Conservation (phyloP, 148 eudicot genomes). For the Diospyros kaki region DNA sequence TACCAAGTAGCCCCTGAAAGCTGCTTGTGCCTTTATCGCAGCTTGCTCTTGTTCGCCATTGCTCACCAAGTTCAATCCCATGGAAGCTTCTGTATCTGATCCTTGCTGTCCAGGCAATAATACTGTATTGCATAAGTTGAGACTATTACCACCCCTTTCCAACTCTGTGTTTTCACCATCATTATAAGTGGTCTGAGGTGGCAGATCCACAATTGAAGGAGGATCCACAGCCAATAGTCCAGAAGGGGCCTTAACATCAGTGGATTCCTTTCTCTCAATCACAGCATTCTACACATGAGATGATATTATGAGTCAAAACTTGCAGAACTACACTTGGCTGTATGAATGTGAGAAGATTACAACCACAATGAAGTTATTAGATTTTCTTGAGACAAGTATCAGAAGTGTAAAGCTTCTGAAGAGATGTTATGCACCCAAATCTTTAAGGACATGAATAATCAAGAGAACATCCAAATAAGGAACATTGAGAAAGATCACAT, state of each 20-base stretch:
- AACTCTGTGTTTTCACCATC: conserved; percentile 32
- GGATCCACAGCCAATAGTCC: conserved; percentile 28
- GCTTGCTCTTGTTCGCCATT: conserved; percentile 42
- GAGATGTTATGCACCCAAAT: neutral
- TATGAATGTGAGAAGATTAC: neutral
- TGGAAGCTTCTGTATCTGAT: conserved; percentile 13
- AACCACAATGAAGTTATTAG: neutral
- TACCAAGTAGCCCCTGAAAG: conserved; percentile 65
- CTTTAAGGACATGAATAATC: neutral
- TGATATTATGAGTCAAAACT: conserved; percentile 7
- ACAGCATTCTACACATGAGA: conserved; percentile 40
- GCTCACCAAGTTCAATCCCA: conserved; percentile 14
- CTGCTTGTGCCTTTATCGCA: conserved; percentile 57
- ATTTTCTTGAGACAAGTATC: neutral
- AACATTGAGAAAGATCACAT: no score
- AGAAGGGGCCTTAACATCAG: conserved; percentile 44
- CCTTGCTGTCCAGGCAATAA: conserved; percentile 23
- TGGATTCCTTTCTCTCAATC: conserved; percentile 47
- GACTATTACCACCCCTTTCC: conserved; percentile 25
- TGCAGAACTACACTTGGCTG: neutral
- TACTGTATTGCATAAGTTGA: conserved; percentile 10
- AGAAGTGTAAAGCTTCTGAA: neutral
- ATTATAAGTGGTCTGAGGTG: conserved; percentile 28
- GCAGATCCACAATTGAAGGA: conserved; percentile 33
- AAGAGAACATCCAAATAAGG: neutral